Conservation (phyloP, 768 basidiomycete species). For the Auriscalpium vulgare region DNA sequence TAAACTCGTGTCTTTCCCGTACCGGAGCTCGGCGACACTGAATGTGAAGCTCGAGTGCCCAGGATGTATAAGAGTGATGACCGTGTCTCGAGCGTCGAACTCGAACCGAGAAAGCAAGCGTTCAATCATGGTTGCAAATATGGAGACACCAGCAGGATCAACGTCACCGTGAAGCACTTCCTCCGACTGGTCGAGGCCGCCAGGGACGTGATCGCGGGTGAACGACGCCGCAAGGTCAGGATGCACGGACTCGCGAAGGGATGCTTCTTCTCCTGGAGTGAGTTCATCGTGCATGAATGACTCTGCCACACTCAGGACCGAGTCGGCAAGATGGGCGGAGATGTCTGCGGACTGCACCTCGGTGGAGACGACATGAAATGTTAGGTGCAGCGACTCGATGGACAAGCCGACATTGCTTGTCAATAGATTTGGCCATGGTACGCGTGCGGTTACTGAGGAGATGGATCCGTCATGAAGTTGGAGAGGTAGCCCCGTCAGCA, state of each 20-base stretch:
- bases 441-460: constrained; percentile 63
- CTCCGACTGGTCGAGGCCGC: constrained; percentile 53
- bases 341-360: constrained; percentile 16
- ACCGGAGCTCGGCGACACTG: constrained; percentile 48
- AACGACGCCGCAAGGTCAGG: constrained; percentile 26
- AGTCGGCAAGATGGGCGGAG: constrained; percentile 52
- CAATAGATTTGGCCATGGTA: constrained; percentile 83
- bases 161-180: constrained; percentile 34
- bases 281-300: constrained; percentile 84
- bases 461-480: constrained; percentile 64
- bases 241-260: constrained; percentile 63
- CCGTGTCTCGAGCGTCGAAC: constrained; percentile 63
- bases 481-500: constrained; percentile 60
- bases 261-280: constrained; percentile 58
- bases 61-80: constrained; percentile 61
- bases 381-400: constrained; percentile 58
- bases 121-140: constrained; percentile 77
- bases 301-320: constrained; percentile 78
- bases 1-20: constrained; percentile 36
- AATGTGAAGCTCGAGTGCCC: constrained; percentile 54
- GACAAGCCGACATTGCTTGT: constrained; percentile 66
- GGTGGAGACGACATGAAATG: constrained; percentile 38
- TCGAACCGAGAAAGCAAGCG: constrained; percentile 71
- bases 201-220: constrained; percentile 42
- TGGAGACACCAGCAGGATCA: constrained; percentile 69